Evolutionary conservation across 106 monocot species (phyloP).

Genomic region (Ottelia alismoides): DNA sequence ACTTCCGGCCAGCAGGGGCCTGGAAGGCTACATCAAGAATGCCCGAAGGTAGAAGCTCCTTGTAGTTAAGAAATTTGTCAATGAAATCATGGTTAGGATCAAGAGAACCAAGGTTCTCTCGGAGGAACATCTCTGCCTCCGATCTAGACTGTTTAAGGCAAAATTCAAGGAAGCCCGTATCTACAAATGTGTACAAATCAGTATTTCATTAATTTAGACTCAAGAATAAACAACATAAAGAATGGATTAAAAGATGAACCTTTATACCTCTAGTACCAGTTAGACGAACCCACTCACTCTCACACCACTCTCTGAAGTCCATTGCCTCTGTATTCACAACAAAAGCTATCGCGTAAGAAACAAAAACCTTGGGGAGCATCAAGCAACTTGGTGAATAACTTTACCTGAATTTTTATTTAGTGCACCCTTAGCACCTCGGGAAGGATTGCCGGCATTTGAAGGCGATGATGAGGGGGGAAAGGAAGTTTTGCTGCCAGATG

Average conservation of each 20-base stretch:
- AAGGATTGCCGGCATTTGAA: conserved; percentile 6
- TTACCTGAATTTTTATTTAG: conserved; percentile 44
- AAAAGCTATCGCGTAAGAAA: too few relatives aligned
- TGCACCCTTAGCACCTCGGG: conserved; percentile 40
- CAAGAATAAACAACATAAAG: too few relatives aligned
- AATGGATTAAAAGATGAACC: not conserved
- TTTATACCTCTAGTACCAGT: conserved; percentile 75
- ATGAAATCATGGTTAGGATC: conserved; percentile 68
- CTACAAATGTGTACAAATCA: too few relatives aligned
- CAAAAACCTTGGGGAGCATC: too few relatives aligned
- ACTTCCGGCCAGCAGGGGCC: conserved; percentile 3
- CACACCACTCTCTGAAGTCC: conserved; percentile 94
- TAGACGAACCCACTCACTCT: conserved; percentile 53
- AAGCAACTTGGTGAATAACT: too few relatives aligned
- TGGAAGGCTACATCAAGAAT: conserved; percentile 77
- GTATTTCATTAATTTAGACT: too few relatives aligned
- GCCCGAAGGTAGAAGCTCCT: conserved; percentile 65
- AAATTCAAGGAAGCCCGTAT: conserved; percentile 84
- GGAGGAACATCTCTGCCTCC: conserved; percentile 73
- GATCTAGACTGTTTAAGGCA: conserved; percentile 62
- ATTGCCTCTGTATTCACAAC: conserved; percentile 68
- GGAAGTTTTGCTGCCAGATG: conserved; percentile 7
- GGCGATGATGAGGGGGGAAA: conserved; percentile 16
- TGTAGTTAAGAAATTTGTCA: conserved; percentile 91
- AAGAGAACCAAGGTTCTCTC: conserved; percentile 66